Evolutionary conservation across 139 green algal genomes (phyloP).

Genomic region (Ettlia oleoabundans): DNA sequence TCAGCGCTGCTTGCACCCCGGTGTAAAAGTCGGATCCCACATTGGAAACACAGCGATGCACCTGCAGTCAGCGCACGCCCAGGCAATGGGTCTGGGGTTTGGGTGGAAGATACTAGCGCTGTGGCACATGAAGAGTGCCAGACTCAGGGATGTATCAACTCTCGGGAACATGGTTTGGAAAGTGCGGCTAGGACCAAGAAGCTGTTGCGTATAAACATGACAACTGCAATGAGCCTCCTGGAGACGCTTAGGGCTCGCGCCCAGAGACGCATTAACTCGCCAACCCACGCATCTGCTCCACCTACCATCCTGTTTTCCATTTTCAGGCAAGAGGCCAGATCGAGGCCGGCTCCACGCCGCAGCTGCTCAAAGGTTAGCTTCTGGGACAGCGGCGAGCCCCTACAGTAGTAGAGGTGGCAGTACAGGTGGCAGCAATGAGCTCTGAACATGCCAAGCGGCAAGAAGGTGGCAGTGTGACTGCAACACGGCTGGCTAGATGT

Average conservation of each 20-base stretch:
- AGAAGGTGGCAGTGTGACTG: no score
- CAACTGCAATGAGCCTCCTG: no score
- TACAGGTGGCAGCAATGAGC: neutral
- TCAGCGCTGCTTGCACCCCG: conserved; percentile 63
- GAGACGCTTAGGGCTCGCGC: no score
- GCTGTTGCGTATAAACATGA: no score
- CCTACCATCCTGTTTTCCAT: conserved; percentile 67
- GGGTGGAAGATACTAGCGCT: neutral
- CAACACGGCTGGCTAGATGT: no score
- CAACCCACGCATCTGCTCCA: neutral
- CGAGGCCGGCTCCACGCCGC: conserved; percentile 24
- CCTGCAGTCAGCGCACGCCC: conserved; percentile 1
- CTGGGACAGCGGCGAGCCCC: conserved; percentile 50
- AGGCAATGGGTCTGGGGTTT: no score
- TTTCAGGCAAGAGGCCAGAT: conserved; percentile 65
- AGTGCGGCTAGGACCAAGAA: no score
- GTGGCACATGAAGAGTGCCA: neutral
- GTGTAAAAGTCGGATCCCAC: conserved; percentile 43
- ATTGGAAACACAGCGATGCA: conserved; percentile 16
- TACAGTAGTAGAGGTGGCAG: neutral
- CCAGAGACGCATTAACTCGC: no score
- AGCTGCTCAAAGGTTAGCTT: conserved; percentile 55
- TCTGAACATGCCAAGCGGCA: neutral
- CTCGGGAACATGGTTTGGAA: no score
- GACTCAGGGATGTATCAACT: no score